These are phyloP conservation scores for Metschnikowia corniflorae DNA, from an alignment of 805 yeast genomes.

Conservation along the genomic window DNA sequence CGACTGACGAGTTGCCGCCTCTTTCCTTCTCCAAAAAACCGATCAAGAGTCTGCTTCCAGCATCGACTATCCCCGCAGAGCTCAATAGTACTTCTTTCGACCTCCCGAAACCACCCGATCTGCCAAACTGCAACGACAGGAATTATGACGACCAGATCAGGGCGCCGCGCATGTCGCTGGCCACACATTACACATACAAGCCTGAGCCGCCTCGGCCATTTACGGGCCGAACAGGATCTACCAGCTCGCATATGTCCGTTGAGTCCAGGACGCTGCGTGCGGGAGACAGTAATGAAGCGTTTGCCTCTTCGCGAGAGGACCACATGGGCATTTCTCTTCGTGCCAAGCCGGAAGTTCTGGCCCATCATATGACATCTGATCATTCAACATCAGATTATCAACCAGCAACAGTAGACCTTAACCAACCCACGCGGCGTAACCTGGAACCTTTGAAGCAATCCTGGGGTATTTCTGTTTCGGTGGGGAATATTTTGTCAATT, in stretches of 20 bases:
- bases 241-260: background rate
- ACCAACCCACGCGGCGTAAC: slow-evolving; percentile 16
- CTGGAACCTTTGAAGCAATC: slow-evolving; percentile 16
- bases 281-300: background rate
- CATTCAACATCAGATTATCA: slow-evolving; percentile 4
- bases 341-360: slow-evolving; percentile 3
- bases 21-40: slow-evolving; percentile 19
- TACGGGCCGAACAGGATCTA: slow-evolving; percentile 5
- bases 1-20: slow-evolving; percentile 17
- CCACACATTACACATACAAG: slow-evolving; percentile 25
- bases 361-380: background rate
- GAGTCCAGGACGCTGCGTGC: background rate
- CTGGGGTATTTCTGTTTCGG: slow-evolving; percentile 7
- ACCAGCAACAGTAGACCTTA: slow-evolving; percentile 17
- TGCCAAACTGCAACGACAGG: slow-evolving; percentile 20
- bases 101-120: slow-evolving; percentile 6
- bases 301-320: slow-evolving; percentile 3
- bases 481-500: slow-evolving; percentile 7
- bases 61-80: slow-evolving; percentile 12
- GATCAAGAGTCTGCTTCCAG: slow-evolving; percentile 10
- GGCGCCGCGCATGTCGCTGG: slow-evolving; percentile 50
- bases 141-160: slow-evolving; percentile 54
- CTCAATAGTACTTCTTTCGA: slow-evolving; percentile 4
- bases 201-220: slow-evolving; percentile 18
- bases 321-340: slow-evolving; percentile 4